Conservation (phyloP, 306 rosid species). For the Amphicarpaea edgeworthii region DNA sequence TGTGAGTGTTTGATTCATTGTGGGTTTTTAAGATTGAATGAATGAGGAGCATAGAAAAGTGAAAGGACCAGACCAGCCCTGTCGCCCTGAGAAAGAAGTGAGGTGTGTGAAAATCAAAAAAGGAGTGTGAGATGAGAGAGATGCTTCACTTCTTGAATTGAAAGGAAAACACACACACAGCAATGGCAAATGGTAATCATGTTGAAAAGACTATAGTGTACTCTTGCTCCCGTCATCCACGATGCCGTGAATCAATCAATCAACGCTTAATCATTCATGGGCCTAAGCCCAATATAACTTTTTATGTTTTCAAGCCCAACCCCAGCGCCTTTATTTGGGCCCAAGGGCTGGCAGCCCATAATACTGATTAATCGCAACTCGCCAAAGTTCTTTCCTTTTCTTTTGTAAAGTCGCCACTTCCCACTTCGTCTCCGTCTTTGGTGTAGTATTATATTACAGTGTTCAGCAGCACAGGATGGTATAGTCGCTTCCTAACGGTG, state of each 20-base stretch:
- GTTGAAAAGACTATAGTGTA: no score
- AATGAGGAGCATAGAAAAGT: constrained; percentile 7
- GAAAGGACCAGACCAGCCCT: background rate
- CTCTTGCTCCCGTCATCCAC: no score
- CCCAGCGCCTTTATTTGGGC: background rate
- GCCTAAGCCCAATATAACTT: no score
- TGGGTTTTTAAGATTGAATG: constrained; percentile 51
- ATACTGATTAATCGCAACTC: background rate
- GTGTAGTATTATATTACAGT: background rate
- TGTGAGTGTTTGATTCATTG: constrained; percentile 44
- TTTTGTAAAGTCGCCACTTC: background rate
- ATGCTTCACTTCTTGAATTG: no score
- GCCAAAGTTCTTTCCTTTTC: constrained; percentile 10
- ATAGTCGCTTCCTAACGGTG: background rate
- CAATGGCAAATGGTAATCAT: background rate
- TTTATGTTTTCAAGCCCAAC: no score
- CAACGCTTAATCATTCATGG: no score
- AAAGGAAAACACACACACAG: constrained; percentile 14
- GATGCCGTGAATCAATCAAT: no score
- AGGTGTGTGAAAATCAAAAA: background rate
- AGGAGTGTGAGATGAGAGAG: background rate
- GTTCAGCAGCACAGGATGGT: constrained; percentile 38
- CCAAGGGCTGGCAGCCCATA: constrained; percentile 17
- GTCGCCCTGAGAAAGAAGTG: no score
- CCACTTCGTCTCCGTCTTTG: background rate